Conservation (phyloP, 2,329 filamentous ascomycete species). For the Colletotrichum trifolii region DNA sequence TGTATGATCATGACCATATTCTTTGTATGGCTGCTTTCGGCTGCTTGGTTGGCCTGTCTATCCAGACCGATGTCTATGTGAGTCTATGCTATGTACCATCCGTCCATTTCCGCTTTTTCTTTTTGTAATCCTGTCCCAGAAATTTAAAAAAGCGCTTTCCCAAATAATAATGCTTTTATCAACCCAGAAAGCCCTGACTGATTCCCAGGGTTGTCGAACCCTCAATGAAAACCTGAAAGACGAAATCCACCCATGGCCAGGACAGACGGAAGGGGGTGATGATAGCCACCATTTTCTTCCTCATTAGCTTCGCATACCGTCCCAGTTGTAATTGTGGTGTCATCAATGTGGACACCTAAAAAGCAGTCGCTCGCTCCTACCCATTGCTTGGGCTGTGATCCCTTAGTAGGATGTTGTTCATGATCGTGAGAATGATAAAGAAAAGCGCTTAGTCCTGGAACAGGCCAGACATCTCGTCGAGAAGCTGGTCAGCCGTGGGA, state of each 20-base stretch:
- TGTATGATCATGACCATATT: conserved; percentile 3
- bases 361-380: conserved; percentile 1
- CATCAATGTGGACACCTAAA: conserved; percentile 2
- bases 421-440: conserved; percentile 1
- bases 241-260: not conserved
- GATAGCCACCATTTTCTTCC: conserved; percentile 15
- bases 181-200: not conserved
- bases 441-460: conserved; percentile 21
- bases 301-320: conserved; percentile 19
- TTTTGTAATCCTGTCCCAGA: conserved; percentile 1
- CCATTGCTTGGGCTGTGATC: not conserved
- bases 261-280: conserved; percentile 21
- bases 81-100: conserved; percentile 23
- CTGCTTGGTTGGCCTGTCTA: conserved; percentile 1
- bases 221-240: too few relatives aligned
- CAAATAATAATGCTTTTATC: conserved; percentile 4
- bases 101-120: not conserved
- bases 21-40: conserved; percentile 7
- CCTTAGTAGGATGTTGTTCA: not conserved
- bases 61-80: not conserved
- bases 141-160: not conserved
- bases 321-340: conserved; percentile 14
- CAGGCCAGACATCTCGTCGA: conserved; percentile 34
- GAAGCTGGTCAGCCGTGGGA: conserved; percentile 29
- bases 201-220: not conserved